Evolutionary conservation across 345 rosid species (phyloP).

Genomic region (Lenwebbia sp.): DNA sequence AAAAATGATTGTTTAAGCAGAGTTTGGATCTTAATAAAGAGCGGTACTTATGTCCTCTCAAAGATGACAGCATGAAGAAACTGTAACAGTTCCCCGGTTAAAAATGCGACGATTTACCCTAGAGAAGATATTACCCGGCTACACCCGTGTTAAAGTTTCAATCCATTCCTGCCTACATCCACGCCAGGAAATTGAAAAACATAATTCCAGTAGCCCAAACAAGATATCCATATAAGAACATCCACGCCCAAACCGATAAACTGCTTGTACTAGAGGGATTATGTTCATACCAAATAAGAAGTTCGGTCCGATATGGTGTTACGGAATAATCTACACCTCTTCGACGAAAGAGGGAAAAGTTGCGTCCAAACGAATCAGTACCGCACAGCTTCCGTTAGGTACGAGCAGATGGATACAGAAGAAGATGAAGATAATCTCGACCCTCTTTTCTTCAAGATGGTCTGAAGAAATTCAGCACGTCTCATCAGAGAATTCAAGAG

Average conservation of each 20-base stretch:
- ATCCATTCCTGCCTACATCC: too few relatives aligned
- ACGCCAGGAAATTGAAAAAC: too few relatives aligned
- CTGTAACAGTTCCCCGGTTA: background rate
- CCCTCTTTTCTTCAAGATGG: slow-evolving; percentile 1
- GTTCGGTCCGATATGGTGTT: background rate
- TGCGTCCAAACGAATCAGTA: background rate
- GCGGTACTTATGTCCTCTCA: background rate
- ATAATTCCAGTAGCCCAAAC: too few relatives aligned
- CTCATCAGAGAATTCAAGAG: background rate
- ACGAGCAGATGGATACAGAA: background rate
- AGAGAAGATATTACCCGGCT: background rate
- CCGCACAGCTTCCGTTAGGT: slow-evolving; percentile 10
- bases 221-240: too few relatives aligned
- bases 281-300: background rate
- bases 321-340: background rate
- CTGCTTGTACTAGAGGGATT: too few relatives aligned
- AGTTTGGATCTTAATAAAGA: background rate
- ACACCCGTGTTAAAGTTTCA: background rate
- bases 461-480: slow-evolving; percentile 15
- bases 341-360: background rate
- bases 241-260: too few relatives aligned
- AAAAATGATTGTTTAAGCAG: background rate
- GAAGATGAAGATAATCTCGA: background rate
- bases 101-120: background rate
- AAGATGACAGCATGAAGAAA: background rate